phyloP scores from a whole-genome alignment of 1,139 yeast genomes.

The Candida neerlandica region DNA sequence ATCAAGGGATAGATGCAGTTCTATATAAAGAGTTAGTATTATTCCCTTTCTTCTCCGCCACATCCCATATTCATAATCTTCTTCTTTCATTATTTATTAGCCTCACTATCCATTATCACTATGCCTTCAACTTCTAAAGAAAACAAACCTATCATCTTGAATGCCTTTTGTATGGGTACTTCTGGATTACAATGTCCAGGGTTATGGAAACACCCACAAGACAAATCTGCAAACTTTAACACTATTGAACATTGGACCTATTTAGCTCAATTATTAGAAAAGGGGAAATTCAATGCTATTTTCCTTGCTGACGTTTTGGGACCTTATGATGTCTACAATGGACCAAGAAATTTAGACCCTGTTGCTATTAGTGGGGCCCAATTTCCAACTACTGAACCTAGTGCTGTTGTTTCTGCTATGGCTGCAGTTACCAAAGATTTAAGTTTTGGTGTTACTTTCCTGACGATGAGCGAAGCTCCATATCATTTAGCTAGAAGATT shows the following conservation, averaged over 20 bases:
- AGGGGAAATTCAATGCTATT: slow-evolving; percentile 46
- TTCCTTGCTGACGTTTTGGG: slow-evolving; percentile 53
- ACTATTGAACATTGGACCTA: slow-evolving; percentile 49
- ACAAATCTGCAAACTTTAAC: slow-evolving; percentile 35
- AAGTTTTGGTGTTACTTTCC: slow-evolving; percentile 44
- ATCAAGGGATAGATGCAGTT: too few relatives aligned
- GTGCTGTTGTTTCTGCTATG: slow-evolving; percentile 43
- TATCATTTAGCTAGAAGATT: slow-evolving; percentile 44
- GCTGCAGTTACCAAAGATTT: slow-evolving; percentile 45
- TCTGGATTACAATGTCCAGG: slow-evolving; percentile 45
- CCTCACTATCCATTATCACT: slow-evolving; percentile 4
- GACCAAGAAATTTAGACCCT: slow-evolving; percentile 36
- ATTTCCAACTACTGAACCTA: slow-evolving; percentile 46
- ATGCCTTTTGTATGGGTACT: slow-evolving; percentile 44
- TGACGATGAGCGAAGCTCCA: slow-evolving; percentile 46
- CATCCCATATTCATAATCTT: background rate
- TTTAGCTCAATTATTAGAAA: slow-evolving; percentile 45
- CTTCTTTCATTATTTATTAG: background rate
- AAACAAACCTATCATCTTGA: slow-evolving; percentile 29
- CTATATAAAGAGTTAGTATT: too few relatives aligned
- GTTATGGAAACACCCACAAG: slow-evolving; percentile 47
- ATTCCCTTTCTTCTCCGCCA: too few relatives aligned
- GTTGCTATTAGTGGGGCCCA: slow-evolving; percentile 45
- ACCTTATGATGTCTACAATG: slow-evolving; percentile 45
- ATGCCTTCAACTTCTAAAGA: slow-evolving; percentile 2